Evolutionary conservation across 306 rosid species (phyloP), one percentile per base, ranked within the genome.

Genomic region (Corylus americana): DNA sequence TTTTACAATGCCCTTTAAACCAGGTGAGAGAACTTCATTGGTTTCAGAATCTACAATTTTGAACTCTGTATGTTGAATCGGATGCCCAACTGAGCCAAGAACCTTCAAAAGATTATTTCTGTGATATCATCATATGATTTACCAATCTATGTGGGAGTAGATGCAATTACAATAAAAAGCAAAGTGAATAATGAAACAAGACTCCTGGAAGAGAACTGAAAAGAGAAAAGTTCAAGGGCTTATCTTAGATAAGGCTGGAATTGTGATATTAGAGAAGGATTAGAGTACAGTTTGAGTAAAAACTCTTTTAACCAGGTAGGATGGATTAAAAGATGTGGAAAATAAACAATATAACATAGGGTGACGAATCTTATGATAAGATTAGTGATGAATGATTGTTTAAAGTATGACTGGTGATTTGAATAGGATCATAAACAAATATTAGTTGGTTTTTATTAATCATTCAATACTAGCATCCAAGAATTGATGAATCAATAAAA

Each of bases 41-140:
- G 91, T 91, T 88, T 92, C 97, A 72, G 86, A 68, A 72, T 94
- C 95, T 73, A 90, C 85, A 61, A 91, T 75, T 88, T 88, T 91
- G 86, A 94, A 86, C 75, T 94, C 95, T 45, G 93, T 85, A 81
- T 91, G 87, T 81, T 78, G 86, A 57, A 92, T 83, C 53, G 98
- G 98, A 85, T 85, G 92, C 83, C 98, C 98, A 64, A 85, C 87
- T 74, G 98, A 94, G 79, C 98, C 97, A 84, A 94, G 84, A 84
- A 94, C 97, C 98, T 94, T 87, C 84, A 90, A 84, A 87, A 86
- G 27, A 83, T 83, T 57, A 72, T 78, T 79, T 85, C 74, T 74
- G 80, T 78, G 78, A 82, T 76, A 31, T 78, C 59, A 75, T 89
- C 70, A 86, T 82, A 83, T 74, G 70, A 77, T 64, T 82, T 73